Base-by-base conservation (phyloP, 73 alveolate genomes). In the Stentor coeruleus region DNA sequence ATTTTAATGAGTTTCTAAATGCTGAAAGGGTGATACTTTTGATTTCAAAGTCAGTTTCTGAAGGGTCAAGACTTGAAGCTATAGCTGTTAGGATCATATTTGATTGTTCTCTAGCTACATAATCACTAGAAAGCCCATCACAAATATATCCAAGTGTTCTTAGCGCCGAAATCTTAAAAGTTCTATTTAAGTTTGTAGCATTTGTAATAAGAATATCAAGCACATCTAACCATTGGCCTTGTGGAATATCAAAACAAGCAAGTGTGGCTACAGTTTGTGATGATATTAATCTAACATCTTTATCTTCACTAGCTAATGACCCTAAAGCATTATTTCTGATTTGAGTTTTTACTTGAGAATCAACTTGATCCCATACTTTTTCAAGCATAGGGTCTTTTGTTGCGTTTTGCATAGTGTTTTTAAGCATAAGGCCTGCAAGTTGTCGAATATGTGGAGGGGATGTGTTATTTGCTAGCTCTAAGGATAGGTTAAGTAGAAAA, bases 121-220 rank as follows among this genome's bases (percentile, higher is more conserved):
- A 20, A 20, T 20, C 39, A 11, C 40, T 20, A 26, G 36, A 33
- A 2, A 31, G n/a, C 36, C 39, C 36, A 20, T 66, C 79, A 66
- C 79, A 66, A 33, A 66, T 66, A 40, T 66, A 66, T 40, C 79
- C 79, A 26, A 66, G n/a, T 31, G 79, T 66, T 31, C n/a, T 66
- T 66, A 66, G 14, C n/a, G 40, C 37, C 26, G 79, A 20, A 15
- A 66, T 37, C 33, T 31, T 66, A 40, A 26, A 66, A 66, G 11
- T 66, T 66, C 11, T 20, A 2, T 66, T 66, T 2, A 33, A 20
- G 79, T 66, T 66, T 66, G 79, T 28, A 1, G 79, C 79, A 33
- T 66, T 66, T 66, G 79, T 31, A 11, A 66, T 66, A 37, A 66
- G 37, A 66, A 66, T 33, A 26, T 26, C 36, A 33, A 66, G 40